Percentiles rank a stretch among this genome's conserved stretches.
phyloP scores from a whole-genome alignment of 805 yeast genomes.

The Starmerella scarabaei region DNA sequence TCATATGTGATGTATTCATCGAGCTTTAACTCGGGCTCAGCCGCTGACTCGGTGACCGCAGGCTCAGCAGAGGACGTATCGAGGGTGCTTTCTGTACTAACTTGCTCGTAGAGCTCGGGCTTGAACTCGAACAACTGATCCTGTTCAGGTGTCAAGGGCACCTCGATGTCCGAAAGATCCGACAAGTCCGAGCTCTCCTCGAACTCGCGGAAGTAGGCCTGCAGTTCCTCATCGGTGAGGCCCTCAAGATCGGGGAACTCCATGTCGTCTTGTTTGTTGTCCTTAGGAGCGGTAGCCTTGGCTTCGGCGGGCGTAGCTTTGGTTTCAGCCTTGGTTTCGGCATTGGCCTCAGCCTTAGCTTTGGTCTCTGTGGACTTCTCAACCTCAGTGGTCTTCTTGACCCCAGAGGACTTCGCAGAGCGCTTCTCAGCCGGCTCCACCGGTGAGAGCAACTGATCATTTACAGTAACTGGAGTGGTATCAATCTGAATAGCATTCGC shows the following conservation, averaged over 20 bases:
- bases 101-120: neutral
- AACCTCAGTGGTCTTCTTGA: neutral
- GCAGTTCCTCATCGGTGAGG: slow-evolving; percentile 9
- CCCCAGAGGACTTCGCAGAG: neutral
- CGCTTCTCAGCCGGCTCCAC: too few species aligned
- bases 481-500: neutral
- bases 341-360: neutral
- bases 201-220: slow-evolving; percentile 7
- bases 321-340: neutral
- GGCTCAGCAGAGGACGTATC: too few species aligned
- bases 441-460: too few species aligned
- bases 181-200: slow-evolving; percentile 5
- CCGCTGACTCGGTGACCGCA: neutral
- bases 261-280: neutral
- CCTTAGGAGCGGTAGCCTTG: neutral
- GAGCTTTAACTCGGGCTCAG: slow-evolving; percentile 1
- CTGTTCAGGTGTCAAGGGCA: neutral
- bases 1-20: slow-evolving; percentile 10
- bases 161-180: too few species aligned
- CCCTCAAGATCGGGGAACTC: neutral
- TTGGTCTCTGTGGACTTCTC: neutral
- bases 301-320: neutral
- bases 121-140: neutral
- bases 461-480: neutral
- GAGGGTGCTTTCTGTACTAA: too few species aligned